Percentiles rank a stretch among this genome's conserved stretches.
Conservation (phyloP, 108 stramenopile species). For the Nitzschia sp. region DNA sequence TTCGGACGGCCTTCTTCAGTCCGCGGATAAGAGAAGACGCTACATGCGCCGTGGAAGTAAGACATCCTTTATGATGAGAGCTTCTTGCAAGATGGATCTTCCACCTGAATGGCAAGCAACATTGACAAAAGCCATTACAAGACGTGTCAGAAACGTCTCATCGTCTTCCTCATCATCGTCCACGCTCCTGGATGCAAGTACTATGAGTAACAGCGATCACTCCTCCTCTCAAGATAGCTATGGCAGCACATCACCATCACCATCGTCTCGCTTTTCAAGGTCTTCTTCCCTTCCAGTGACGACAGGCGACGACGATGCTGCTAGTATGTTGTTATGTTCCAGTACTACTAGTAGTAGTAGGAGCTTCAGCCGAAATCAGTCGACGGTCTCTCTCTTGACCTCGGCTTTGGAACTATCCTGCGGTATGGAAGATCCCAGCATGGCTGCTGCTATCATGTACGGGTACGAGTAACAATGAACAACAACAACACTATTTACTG, state of each 20-base stretch:
- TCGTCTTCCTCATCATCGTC: background rate
- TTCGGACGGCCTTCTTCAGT: conserved; percentile 5
- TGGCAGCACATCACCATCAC: too few relatives aligned
- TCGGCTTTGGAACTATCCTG: conserved; percentile 2
- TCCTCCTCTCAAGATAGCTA: background rate
- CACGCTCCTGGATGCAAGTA: background rate
- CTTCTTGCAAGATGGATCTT: background rate
- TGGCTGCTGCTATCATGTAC: too few relatives aligned
- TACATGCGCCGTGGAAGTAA: conserved; percentile 19
- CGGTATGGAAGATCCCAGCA: background rate
- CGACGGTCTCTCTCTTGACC: conserved; percentile 9
- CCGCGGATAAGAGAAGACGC: conserved; percentile 8
- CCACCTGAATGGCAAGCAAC: background rate
- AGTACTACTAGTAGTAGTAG: background rate
- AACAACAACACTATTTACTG: too few relatives aligned
- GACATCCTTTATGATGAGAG: conserved; percentile 13
- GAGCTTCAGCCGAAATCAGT: too few relatives aligned
- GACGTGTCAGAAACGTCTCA: background rate
- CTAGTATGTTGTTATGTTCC: too few relatives aligned
- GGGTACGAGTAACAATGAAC: too few relatives aligned
- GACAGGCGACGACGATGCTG: background rate
- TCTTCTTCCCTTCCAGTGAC: background rate
- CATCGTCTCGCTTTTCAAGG: too few relatives aligned
- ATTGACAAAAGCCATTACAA: background rate
- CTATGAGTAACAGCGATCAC: background rate